A percentile compares a stretch with the other conserved stretches of the same genome.
Conservation (phyloP, 2,329 filamentous ascomycete species). For the Thielaviopsis punctulata region DNA sequence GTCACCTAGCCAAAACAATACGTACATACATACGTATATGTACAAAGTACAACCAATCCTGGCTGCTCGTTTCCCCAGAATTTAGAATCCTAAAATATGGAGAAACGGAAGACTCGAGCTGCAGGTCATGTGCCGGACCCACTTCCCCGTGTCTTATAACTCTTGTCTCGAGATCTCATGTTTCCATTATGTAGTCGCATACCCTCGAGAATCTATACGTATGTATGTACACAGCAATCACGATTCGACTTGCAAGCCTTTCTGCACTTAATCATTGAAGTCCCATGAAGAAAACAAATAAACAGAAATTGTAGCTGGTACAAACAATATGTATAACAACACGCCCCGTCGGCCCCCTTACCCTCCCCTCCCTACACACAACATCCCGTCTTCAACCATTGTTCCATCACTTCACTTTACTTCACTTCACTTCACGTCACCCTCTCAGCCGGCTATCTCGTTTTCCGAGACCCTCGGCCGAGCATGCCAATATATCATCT, state of each 20-base stretch:
- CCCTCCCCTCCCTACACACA: neutral
- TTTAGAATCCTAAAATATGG: conserved; percentile 6
- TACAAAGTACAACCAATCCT: neutral
- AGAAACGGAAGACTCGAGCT: conserved; percentile 10
- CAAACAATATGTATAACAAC: too few species aligned
- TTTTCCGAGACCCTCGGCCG: conserved; percentile 1
- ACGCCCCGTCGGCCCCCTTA: too few species aligned
- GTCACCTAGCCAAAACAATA: too few species aligned
- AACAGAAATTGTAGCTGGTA: too few species aligned
- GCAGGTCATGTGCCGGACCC: neutral
- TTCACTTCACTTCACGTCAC: neutral
- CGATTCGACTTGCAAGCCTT: neutral
- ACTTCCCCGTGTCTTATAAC: neutral
- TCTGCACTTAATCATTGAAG: neutral
- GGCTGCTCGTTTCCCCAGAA: neutral
- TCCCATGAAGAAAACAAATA: neutral
- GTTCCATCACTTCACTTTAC: neutral
- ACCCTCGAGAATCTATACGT: too few species aligned
- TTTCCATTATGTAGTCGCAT: too few species aligned
- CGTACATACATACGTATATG: too few species aligned
- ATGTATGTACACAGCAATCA: neutral
- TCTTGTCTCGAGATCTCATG: neutral
- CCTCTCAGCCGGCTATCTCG: neutral
- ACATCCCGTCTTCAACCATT: neutral
- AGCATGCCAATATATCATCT: neutral